phyloP scores from a whole-genome alignment of 208 protist species.

The Acanthamoeba lenticulata region DNA sequence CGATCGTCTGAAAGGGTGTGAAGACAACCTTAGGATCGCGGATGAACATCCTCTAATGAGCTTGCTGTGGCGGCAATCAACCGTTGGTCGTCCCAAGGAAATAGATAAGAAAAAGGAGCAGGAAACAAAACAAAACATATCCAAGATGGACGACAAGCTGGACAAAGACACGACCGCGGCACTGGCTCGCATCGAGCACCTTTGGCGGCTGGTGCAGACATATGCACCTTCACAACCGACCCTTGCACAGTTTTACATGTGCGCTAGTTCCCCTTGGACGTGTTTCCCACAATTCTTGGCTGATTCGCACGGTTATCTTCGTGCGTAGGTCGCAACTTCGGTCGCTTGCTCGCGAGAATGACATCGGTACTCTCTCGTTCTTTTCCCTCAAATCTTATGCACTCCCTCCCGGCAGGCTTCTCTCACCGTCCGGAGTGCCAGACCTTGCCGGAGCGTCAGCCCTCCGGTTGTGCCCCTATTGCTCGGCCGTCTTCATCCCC shows the following conservation, averaged over 20 bases:
- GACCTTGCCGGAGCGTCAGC: background rate
- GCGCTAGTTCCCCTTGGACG: background rate
- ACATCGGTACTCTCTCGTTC: background rate
- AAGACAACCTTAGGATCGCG: background rate
- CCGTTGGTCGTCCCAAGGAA: no score
- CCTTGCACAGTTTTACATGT: slow-evolving; percentile 36
- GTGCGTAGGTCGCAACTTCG: background rate
- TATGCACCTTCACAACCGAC: background rate
- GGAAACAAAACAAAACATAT: background rate
- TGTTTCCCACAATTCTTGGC: background rate
- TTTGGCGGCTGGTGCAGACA: background rate
- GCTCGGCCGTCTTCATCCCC: background rate
- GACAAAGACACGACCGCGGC: background rate
- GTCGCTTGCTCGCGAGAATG: background rate
- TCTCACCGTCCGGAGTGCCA: no score
- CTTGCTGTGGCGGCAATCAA: no score
- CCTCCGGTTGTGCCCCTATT: background rate
- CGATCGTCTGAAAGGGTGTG: background rate
- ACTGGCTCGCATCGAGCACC: background rate
- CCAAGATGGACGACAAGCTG: background rate
- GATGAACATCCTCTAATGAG: background rate
- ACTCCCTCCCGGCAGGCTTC: background rate
- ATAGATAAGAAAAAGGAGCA: no score
- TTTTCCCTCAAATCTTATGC: background rate
- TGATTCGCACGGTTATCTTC: background rate